These are phyloP conservation scores for Ambrosiella beaveri DNA, from an alignment of 2,329 filamentous ascomycete species.

Conservation along the genomic window DNA sequence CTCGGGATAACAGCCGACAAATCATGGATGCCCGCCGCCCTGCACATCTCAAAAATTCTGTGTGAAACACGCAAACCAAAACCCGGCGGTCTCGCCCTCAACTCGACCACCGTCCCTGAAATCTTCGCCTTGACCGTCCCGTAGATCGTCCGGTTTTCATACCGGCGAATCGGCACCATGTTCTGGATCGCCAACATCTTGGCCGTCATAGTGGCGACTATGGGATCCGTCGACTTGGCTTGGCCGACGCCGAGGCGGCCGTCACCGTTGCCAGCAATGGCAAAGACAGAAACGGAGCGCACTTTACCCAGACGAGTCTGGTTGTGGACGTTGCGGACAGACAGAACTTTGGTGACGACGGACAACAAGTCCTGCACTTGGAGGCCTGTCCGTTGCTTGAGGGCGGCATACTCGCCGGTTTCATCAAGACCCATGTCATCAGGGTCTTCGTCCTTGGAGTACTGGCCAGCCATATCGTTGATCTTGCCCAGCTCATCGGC, in stretches of 20 bases:
- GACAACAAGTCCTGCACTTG: slow-evolving; percentile 31
- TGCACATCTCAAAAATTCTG: slow-evolving; percentile 87
- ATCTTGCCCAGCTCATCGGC: slow-evolving; percentile 31
- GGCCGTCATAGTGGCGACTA: slow-evolving; percentile 53
- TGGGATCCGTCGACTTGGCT: slow-evolving; percentile 64
- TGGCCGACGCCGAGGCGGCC: slow-evolving; percentile 78
- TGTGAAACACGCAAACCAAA: slow-evolving; percentile 86
- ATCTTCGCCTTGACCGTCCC: slow-evolving; percentile 73
- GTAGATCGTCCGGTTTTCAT: slow-evolving; percentile 83
- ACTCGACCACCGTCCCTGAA: slow-evolving; percentile 67
- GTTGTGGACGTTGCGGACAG: slow-evolving; percentile 61
- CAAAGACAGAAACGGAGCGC: slow-evolving; percentile 53
- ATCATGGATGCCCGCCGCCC: slow-evolving; percentile 71
- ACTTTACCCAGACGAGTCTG: slow-evolving; percentile 96
- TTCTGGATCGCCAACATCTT: slow-evolving; percentile 70
- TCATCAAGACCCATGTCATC: slow-evolving; percentile 35
- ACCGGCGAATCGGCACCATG: slow-evolving; percentile 80
- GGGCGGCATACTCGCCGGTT: slow-evolving; percentile 30
- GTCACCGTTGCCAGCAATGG: slow-evolving; percentile 71
- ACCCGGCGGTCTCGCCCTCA: slow-evolving; percentile 79
- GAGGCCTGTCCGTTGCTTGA: slow-evolving; percentile 39
- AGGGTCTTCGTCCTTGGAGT: slow-evolving; percentile 30
- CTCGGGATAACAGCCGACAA: slow-evolving; percentile 68
- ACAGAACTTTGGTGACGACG: slow-evolving; percentile 54
- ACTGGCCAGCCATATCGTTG: slow-evolving; percentile 33